Evolutionary conservation across 805 yeast genomes (phyloP), one percentile per base, ranked within the genome.

Genomic region (Wickerhamomyces xylosicus): DNA sequence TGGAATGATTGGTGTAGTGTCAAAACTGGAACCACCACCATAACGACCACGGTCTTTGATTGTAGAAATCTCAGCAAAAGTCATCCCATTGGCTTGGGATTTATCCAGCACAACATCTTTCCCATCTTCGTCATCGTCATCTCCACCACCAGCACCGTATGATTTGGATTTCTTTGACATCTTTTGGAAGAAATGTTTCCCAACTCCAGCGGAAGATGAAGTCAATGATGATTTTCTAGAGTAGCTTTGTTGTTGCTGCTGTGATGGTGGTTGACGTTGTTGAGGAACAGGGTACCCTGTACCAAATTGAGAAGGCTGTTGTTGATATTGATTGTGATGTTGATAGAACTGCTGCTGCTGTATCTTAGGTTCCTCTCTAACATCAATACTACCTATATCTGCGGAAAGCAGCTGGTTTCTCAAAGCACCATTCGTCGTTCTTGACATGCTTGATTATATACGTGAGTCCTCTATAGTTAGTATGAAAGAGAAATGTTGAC

Each of bases 1-100:
- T 6, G 94, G 94, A 31, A 84, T 82, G 45, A 79, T 75, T 8
- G 92, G 89, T 0, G 85, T 69, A 0, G 89, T 69, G 45, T 79
- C 85, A 40, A 64, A 56, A 32, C 54, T 37, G 33, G 60, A 43
- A 37, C 67, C 62, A 16, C 69, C 62, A 3, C 79, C 80, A 52
- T 79, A 80, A 25, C 85, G 72, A 5, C 84, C 84, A 31, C 81
- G 68, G 46, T 79, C 85, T 37, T 80, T 63, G 2, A 79, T 59
- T 36, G 78, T 79, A 19, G 76, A 62, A 9, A 84, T 62, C 49
- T 83, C 89, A 45, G 73, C 75, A 45, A 79, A 78, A 0, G 85
- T 72, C 45, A 80, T 59, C 19, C 57, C 56, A 7, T 62, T 56
- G 2, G 62, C 65, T 16, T 62, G 59, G 4, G 50, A 42, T 15